These are phyloP conservation scores for Basidiobolus meristosporus DNA, from an alignment of 371 early-diverging fungal species.

Conservation along the genomic window DNA sequence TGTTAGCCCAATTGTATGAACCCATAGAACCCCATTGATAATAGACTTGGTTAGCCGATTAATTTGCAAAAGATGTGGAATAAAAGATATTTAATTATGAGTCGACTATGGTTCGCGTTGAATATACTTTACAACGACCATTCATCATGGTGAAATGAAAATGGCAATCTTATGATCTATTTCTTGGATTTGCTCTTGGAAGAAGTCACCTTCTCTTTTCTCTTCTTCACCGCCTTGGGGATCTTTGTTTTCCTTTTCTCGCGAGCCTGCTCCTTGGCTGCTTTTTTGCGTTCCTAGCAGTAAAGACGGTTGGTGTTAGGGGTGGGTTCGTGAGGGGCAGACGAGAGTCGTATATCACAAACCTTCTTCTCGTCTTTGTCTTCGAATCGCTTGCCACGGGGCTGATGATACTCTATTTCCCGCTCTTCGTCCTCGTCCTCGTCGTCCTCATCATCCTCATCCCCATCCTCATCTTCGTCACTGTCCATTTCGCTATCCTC, in stretches of 20 bases:
- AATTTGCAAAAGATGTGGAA: too few relatives aligned
- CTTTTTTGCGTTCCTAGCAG: conserved; percentile 44
- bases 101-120: too few relatives aligned
- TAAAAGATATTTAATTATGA: too few relatives aligned
- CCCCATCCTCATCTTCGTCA: conserved; percentile 9
- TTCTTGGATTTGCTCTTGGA: not conserved
- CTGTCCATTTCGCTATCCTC: conserved; percentile 4
- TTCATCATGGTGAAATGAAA: too few relatives aligned
- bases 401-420: conserved; percentile 12
- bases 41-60: too few relatives aligned
- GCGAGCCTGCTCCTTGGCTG: conserved; percentile 72
- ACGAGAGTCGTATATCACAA: not conserved
- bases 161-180: too few relatives aligned
- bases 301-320: not conserved
- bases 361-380: conserved; percentile 70
- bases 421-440: conserved; percentile 21
- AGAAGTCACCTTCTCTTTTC: conserved; percentile 36
- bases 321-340: not conserved
- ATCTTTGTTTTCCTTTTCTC: conserved; percentile 84
- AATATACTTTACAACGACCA: too few relatives aligned
- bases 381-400: conserved; percentile 53
- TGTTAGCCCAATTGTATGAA: too few relatives aligned
- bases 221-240: conserved; percentile 88
- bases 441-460: conserved; percentile 14
- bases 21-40: too few relatives aligned